phyloP scores from a whole-genome alignment of 1,139 yeast genomes.

The Geotrichum carabidarum region DNA sequence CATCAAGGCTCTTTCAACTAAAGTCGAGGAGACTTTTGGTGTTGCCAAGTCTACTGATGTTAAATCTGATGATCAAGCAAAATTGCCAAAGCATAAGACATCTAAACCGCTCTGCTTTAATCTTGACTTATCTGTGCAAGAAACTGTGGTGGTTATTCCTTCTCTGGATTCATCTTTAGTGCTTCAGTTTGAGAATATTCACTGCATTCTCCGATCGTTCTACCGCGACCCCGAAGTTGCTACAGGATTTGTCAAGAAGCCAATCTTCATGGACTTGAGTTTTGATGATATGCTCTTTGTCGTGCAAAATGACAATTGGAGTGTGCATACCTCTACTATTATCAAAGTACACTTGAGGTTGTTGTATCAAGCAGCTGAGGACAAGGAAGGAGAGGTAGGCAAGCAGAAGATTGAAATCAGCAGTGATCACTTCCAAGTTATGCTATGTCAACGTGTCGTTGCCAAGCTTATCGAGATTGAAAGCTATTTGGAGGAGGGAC shows the following conservation, averaged over 20 bases:
- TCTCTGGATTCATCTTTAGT: constrained; percentile 18
- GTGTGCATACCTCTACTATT: constrained; percentile 19
- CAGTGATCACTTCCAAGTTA: constrained; percentile 26
- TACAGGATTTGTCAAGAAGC: constrained; percentile 5
- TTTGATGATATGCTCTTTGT: constrained; percentile 16
- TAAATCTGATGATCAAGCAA: background rate
- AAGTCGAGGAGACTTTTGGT: constrained; percentile 6
- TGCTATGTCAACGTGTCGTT: constrained; percentile 27
- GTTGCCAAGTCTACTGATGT: background rate
- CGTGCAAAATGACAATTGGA: constrained; percentile 19
- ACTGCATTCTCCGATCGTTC: constrained; percentile 11
- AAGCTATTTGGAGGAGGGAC: constrained; percentile 21
- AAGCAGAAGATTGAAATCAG: constrained; percentile 23
- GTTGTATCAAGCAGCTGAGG: constrained; percentile 13
- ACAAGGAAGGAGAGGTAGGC: constrained; percentile 5
- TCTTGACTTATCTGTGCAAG: constrained; percentile 10
- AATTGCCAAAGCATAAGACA: background rate
- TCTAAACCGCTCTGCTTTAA: constrained; percentile 15
- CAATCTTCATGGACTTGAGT: constrained; percentile 10
- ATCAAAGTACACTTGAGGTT: constrained; percentile 17
- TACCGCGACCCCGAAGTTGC: constrained; percentile 4
- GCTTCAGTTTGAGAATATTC: constrained; percentile 13
- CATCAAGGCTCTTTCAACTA: constrained; percentile 2
- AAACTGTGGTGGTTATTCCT: constrained; percentile 14
- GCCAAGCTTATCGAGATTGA: constrained; percentile 22